These are phyloP conservation scores for Hippophae gyantsensis DNA, from an alignment of 306 rosid genomes.

Conservation along the genomic window DNA sequence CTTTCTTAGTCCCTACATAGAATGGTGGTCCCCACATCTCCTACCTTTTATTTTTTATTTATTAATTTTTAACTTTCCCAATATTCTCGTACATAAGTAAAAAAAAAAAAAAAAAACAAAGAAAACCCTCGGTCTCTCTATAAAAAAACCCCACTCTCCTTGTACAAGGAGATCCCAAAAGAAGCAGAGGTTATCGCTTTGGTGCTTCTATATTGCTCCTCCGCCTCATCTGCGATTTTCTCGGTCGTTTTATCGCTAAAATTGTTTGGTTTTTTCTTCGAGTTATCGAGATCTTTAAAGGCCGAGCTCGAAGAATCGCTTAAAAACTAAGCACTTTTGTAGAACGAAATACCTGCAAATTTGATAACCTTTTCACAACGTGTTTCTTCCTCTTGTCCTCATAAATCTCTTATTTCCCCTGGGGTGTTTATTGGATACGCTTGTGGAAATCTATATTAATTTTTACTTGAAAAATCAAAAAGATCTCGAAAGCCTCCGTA, in stretches of 20 bases:
- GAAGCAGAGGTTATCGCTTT: conserved; percentile 15
- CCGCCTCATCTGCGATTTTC: neutral
- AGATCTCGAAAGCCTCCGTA: neutral
- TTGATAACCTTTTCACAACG: neutral
- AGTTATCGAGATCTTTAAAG: neutral
- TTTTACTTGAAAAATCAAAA: neutral
- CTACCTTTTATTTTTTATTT: neutral
- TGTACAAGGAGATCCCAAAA: conserved; percentile 26
- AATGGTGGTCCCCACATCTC: neutral
- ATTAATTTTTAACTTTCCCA: neutral
- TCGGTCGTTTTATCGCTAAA: conserved; percentile 11
- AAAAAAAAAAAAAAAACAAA: too few species aligned
- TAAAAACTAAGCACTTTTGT: neutral
- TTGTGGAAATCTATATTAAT: conserved; percentile 1
- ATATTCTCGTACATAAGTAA: too few species aligned
- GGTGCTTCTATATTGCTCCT: conserved; percentile 8
- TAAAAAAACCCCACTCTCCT: conserved; percentile 27
- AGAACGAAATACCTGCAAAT: neutral
- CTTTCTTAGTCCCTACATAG: conserved; percentile 29
- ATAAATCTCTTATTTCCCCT: neutral
- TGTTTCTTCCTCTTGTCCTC: neutral
- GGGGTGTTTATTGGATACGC: too few species aligned
- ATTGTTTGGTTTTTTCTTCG: neutral
- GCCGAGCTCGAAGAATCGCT: neutral
- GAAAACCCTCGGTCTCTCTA: conserved; percentile 21